phyloP scores from a whole-genome alignment of 1,139 yeast genomes.

The Pichia sp. region DNA sequence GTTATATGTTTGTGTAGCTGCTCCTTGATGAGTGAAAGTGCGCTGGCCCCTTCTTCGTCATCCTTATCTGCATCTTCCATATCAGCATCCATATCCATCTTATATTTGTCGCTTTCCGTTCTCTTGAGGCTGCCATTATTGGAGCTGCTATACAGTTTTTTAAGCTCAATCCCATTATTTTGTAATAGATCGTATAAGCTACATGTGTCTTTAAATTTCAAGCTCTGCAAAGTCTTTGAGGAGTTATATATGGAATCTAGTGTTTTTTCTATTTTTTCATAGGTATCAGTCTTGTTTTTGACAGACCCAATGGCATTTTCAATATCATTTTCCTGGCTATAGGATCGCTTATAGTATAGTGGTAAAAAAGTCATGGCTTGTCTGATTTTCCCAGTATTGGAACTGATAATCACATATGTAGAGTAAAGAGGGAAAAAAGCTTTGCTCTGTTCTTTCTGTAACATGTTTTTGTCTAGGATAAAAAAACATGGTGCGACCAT shows the following conservation, averaged over 20 bases:
- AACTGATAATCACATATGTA: no score
- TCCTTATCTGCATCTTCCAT: background rate
- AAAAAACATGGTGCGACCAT: no score
- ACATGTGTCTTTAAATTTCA: slow-evolving; percentile 8
- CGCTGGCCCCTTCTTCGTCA: background rate
- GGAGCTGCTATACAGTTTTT: background rate
- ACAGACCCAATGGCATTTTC: background rate
- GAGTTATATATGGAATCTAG: slow-evolving; percentile 8
- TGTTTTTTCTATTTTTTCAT: background rate
- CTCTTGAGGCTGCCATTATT: background rate
- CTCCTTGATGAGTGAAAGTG: background rate
- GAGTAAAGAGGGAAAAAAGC: no score
- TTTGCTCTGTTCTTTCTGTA: no score
- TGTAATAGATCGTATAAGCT: slow-evolving; percentile 9
- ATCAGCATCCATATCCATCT: background rate
- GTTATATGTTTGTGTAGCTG: background rate
- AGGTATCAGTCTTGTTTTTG: slow-evolving; percentile 1
- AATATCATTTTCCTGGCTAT: background rate
- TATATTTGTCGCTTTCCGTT: background rate
- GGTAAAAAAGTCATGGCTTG: slow-evolving; percentile 5
- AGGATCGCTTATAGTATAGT: slow-evolving; percentile 2
- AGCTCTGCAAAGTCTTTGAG: slow-evolving; percentile 1
- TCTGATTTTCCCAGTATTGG: background rate
- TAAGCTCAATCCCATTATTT: slow-evolving; percentile 4
- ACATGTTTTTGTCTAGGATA: no score